A percentile compares a stretch with the other conserved stretches of the same genome.
Evolutionary conservation across 148 eudicot species (phyloP).

Genomic region (Linanthus parryae): DNA sequence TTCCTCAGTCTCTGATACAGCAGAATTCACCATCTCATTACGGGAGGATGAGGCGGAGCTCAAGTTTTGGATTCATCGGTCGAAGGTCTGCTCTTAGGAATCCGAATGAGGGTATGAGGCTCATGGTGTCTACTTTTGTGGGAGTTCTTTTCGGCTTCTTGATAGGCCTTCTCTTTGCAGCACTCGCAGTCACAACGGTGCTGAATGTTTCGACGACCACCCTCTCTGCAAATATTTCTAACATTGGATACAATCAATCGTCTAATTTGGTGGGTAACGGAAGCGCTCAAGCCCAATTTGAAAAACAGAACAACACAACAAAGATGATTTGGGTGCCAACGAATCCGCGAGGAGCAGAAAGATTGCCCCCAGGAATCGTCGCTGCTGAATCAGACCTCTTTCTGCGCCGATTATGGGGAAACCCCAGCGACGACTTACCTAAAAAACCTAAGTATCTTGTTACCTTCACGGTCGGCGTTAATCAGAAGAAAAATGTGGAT

Average conservation of each 20-base stretch:
- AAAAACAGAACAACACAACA: not conserved
- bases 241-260: not conserved
- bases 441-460: conserved; percentile 11
- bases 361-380: conserved; percentile 6
- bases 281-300: not conserved
- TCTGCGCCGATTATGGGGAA: conserved; percentile 5
- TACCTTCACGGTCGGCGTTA: conserved; percentile 5
- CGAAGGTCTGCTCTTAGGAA: too few relatives aligned
- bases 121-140: not conserved
- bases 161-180: not conserved
- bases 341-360: conserved; percentile 11
- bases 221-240: not conserved
- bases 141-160: conserved; percentile 10
- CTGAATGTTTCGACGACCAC: not conserved
- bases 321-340: conserved; percentile 8
- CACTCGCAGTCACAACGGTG: not conserved
- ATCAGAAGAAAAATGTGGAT: conserved; percentile 4
- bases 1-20: too few relatives aligned
- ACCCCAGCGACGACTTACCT: conserved; percentile 5
- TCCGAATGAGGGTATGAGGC: conserved; percentile 4
- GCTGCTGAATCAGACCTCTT: conserved; percentile 1
- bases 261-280: not conserved
- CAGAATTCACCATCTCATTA: too few relatives aligned
- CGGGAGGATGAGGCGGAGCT: too few relatives aligned
- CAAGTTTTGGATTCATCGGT: too few relatives aligned